Conservation (phyloP, 176 grass and related monocot genomes). For the Chrysopogon serrulatus region DNA sequence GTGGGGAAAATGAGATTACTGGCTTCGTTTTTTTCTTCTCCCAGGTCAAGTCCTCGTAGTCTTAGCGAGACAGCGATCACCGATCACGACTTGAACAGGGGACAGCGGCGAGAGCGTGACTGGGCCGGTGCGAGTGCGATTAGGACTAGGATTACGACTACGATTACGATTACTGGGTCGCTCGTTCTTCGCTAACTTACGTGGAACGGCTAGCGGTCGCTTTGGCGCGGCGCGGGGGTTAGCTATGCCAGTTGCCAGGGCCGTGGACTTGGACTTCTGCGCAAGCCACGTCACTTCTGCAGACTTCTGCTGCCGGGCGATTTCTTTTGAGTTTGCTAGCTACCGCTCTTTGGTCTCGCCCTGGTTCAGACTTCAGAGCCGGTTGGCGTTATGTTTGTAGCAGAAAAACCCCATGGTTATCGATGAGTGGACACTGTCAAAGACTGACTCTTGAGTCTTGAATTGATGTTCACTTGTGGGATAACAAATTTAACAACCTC, state of each 20-base stretch:
- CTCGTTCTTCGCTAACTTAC: slow-evolving; percentile 15
- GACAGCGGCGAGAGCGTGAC: background rate
- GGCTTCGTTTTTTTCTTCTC: background rate
- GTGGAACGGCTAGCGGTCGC: slow-evolving; percentile 4
- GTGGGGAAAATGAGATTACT: background rate
- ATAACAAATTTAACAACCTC: background rate
- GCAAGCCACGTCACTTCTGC: background rate
- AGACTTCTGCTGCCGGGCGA: background rate
- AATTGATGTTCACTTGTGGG: background rate
- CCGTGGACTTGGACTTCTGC: slow-evolving; percentile 18
- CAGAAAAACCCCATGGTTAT: no score
- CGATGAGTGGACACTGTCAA: background rate
- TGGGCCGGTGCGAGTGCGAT: background rate
- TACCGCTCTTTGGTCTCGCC: background rate
- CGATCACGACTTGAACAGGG: slow-evolving; percentile 10
- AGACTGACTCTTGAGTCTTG: background rate
- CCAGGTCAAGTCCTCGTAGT: slow-evolving; percentile 28
- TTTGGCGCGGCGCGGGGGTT: background rate
- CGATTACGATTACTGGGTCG: background rate
- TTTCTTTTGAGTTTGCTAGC: background rate
- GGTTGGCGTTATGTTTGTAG: background rate
- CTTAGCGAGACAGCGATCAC: background rate
- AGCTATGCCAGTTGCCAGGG: background rate
- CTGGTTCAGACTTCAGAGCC: background rate
- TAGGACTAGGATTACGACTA: no score